Conservation (phyloP, 495 filamentous ascomycete species). For the Thermothielavioides terrestris region DNA sequence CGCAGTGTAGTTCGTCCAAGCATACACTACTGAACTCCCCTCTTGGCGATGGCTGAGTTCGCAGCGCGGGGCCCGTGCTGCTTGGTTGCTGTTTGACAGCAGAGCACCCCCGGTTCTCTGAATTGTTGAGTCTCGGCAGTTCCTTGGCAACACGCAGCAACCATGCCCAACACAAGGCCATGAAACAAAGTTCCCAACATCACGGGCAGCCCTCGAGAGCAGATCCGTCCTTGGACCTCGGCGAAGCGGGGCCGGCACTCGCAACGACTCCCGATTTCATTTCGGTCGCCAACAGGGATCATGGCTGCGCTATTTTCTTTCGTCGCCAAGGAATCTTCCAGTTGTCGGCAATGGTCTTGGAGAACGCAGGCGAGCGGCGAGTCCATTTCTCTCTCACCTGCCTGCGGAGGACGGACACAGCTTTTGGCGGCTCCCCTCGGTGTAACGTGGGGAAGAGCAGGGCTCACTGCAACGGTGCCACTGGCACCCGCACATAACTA, state of each 20-base stretch:
- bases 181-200: background rate
- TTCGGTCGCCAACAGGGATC: background rate
- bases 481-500: background rate
- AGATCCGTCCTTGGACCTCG: background rate
- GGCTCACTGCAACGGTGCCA: too few species aligned
- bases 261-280: background rate
- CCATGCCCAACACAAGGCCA: background rate
- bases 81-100: slow-evolving; percentile 2
- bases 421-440: background rate
- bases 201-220: background rate
- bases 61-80: background rate
- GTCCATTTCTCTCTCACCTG: too few species aligned
- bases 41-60: background rate
- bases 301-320: background rate
- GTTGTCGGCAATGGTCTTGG: too few species aligned
- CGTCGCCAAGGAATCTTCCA: background rate
- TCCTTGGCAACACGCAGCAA: background rate
- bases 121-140: background rate
- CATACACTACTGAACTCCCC: slow-evolving; percentile 3
- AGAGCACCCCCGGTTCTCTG: too few species aligned
- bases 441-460: background rate
- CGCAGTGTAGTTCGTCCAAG: too few species aligned
- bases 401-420: background rate
- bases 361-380: too few species aligned
- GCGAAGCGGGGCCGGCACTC: background rate